phyloP scores from a whole-genome alignment of 176 grass and related monocot genomes.

The Carex myosuroides region DNA sequence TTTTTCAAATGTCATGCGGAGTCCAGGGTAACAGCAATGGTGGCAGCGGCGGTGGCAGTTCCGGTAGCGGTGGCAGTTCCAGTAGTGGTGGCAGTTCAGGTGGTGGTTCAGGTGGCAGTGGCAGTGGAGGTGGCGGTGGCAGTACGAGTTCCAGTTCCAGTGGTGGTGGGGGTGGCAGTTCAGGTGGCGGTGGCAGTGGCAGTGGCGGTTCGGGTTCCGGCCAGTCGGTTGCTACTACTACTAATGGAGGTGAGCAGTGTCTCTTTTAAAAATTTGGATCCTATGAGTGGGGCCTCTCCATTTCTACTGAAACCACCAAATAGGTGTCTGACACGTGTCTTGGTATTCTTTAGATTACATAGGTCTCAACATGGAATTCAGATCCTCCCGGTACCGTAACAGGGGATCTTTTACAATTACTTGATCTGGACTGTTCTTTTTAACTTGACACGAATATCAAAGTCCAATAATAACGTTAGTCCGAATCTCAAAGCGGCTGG shows the following conservation, averaged over 20 bases:
- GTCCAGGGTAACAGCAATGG: neutral
- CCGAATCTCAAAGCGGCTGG: no score
- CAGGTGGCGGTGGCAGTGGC: neutral
- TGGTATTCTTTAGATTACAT: neutral
- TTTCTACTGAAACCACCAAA: neutral
- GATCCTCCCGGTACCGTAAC: no score
- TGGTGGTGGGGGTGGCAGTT: neutral
- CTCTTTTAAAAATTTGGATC: neutral
- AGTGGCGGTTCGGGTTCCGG: neutral
- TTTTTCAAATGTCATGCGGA: conserved; percentile 67
- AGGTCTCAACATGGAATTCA: no score
- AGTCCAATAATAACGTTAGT: no score
- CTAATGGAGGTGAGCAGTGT: conserved; percentile 4
- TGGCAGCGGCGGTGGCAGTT: neutral
- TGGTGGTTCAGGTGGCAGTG: neutral
- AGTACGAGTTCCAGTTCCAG: neutral
- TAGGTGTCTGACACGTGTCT: neutral
- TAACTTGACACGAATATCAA: no score
- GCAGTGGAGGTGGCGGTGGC: neutral
- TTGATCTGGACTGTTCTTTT: no score
- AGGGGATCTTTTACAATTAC: no score
- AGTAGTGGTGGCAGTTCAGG: neutral
- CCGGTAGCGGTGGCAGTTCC: neutral
- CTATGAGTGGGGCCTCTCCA: neutral
- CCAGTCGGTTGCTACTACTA: neutral